These are phyloP conservation scores for Xylariaceae sp. DNA, from an alignment of 2,329 filamentous ascomycete species.

Conservation along the genomic window DNA sequence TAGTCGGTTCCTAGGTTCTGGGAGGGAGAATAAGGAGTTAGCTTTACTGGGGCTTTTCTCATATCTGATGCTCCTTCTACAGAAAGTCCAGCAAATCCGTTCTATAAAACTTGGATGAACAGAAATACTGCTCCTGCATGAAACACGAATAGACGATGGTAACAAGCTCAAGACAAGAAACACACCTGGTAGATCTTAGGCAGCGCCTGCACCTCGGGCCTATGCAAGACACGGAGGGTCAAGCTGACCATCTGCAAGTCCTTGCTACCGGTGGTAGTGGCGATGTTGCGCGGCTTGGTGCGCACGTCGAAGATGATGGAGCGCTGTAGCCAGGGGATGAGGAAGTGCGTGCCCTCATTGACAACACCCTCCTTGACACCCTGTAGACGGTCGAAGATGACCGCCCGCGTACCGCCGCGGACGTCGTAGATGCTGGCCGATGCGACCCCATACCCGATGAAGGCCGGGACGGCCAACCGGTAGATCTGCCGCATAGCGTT, in stretches of 20 bases:
- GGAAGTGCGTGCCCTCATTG: slow-evolving; percentile 95
- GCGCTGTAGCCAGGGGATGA: slow-evolving; percentile 92
- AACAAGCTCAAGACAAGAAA: slow-evolving; percentile 4
- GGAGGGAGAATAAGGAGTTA: background rate
- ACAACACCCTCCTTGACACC: slow-evolving; percentile 91
- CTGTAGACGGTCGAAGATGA: slow-evolving; percentile 92
- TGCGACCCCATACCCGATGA: slow-evolving; percentile 61
- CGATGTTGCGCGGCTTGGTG: slow-evolving; percentile 95
- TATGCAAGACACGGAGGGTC: slow-evolving; percentile 90
- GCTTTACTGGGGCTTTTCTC: too few species aligned
- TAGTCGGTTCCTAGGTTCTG: slow-evolving; percentile 97
- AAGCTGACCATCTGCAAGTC: slow-evolving; percentile 99
- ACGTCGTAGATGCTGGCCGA: slow-evolving; percentile 94
- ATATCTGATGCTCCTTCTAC: too few species aligned
- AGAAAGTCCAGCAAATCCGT: too few species aligned
- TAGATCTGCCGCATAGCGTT: slow-evolving; percentile 59
- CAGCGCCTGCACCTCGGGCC: slow-evolving; percentile 86
- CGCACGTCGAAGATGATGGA: slow-evolving; percentile 95
- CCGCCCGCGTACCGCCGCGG: slow-evolving; percentile 86
- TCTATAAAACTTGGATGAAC: too few species aligned
- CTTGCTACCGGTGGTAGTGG: slow-evolving; percentile 96
- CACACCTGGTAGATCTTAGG: slow-evolving; percentile 97
- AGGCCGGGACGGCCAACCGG: slow-evolving; percentile 67
- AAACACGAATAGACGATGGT: too few species aligned
- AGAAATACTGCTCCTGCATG: too few species aligned